Percentiles rank a stretch among this genome's conserved stretches.
Conservation (phyloP, 371 early-diverging fungal species). For the Nematocida major region DNA sequence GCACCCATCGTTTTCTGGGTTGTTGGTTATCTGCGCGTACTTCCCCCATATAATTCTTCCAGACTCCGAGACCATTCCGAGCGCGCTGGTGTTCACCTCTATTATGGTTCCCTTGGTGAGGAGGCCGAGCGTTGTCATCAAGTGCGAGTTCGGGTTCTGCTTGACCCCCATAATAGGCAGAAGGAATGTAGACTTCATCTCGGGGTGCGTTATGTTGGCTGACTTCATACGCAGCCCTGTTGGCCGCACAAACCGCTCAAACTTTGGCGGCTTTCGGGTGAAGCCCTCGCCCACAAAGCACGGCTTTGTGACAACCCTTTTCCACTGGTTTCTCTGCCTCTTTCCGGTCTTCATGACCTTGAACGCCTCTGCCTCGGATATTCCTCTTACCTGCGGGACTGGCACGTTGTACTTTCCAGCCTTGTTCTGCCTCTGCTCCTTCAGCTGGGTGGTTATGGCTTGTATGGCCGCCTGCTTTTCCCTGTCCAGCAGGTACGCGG, state of each 20-base stretch:
- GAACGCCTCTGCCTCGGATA: conserved; percentile 97
- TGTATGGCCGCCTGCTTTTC: conserved; percentile 79
- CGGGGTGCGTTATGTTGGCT: conserved; percentile 97
- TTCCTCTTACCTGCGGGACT: conserved; percentile 89
- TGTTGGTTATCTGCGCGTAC: conserved; percentile 85
- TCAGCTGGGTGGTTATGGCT: conserved; percentile 92
- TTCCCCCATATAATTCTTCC: conserved; percentile 99
- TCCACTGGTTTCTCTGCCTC: conserved; percentile 85
- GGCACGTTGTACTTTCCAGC: conserved; percentile 95
- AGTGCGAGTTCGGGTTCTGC: conserved; percentile 92
- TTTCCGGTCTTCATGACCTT: conserved; percentile 92
- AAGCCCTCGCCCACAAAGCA: conserved; percentile 98
- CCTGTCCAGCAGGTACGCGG: conserved; percentile 95
- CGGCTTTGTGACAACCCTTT: conserved; percentile 96
- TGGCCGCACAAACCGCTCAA: conserved; percentile 97
- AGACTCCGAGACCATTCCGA: conserved; percentile 89
- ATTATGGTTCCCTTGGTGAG: conserved; percentile 97
- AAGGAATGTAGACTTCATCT: conserved; percentile 91
- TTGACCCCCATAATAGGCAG: conserved; percentile 95
- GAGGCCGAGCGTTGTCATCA: conserved; percentile 94
- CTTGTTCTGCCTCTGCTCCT: conserved; percentile 98
- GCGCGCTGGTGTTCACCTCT: conserved; percentile 88
- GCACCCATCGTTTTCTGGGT: conserved; percentile 85
- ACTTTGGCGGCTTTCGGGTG: conserved; percentile 98
- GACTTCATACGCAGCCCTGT: conserved; percentile 96